These are phyloP conservation scores for Saprolegnia parasitica DNA, from an alignment of 352 stramenopile species.

Conservation along the genomic window DNA sequence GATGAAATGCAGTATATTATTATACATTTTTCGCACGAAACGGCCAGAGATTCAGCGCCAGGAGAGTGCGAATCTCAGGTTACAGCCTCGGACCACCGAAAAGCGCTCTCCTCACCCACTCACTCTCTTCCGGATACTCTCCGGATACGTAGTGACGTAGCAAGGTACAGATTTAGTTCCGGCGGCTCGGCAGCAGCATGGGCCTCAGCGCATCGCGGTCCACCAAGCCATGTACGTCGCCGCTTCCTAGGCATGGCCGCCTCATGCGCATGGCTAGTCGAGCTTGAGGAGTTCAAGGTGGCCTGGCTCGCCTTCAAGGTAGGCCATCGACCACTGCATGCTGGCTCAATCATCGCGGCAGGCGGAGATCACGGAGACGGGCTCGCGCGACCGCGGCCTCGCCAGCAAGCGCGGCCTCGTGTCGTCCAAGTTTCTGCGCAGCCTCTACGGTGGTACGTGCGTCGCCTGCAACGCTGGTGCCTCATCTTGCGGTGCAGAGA, in stretches of 20 bases:
- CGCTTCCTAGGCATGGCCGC: background rate
- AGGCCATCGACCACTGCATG: background rate
- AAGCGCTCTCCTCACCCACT: background rate
- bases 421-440: constrained; percentile 69
- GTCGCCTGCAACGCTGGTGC: background rate
- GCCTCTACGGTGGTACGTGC: constrained; percentile 61
- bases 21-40: background rate
- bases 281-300: constrained; percentile 72
- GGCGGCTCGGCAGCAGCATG: background rate
- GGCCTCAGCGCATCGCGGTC: background rate
- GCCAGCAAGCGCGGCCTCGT: constrained; percentile 64
- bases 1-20: background rate
- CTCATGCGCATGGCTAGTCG: constrained; percentile 39
- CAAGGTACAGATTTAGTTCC: constrained; percentile 3
- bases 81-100: background rate
- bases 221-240: background rate
- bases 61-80: background rate
- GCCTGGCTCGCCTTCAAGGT: constrained; percentile 86
- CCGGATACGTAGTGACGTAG: constrained; percentile 1
- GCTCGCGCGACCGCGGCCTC: constrained; percentile 39
- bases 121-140: background rate
- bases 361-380: constrained; percentile 22
- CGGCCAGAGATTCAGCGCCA: background rate
- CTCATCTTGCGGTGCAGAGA: constrained; percentile 9
- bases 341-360: background rate